Evolutionary conservation across 1,284 basidiomycete species (phyloP).

Genomic region (Rhodotorula sp.): DNA sequence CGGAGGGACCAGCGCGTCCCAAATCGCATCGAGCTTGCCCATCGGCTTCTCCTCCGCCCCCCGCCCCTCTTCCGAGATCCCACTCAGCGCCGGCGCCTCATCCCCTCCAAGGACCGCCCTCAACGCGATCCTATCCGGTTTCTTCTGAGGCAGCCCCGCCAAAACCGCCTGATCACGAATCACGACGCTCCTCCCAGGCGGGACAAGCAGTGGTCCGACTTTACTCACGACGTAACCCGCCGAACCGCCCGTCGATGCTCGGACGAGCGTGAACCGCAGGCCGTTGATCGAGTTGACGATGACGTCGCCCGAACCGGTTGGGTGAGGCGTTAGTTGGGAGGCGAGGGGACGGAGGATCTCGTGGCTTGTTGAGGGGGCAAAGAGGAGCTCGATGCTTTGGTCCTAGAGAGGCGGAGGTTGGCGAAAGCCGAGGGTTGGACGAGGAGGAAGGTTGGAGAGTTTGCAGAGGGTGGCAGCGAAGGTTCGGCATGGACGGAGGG

Average conservation of each 20-base stretch:
- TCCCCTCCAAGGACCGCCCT: neutral
- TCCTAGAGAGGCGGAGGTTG: conserved; percentile 23
- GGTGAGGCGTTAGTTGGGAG: conserved; percentile 8
- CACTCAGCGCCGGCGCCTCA: neutral
- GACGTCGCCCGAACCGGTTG: conserved; percentile 19
- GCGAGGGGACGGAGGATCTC: conserved; percentile 19
- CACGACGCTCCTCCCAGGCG: conserved; percentile 29
- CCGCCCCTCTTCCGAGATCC: neutral
- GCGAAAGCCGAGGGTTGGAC: no score
- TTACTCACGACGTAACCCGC: conserved; percentile 37
- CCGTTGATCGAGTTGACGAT: conserved; percentile 34
- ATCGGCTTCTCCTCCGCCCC: neutral
- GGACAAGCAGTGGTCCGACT: conserved; percentile 35
- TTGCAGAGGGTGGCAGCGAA: neutral
- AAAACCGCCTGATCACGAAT: conserved; percentile 40
- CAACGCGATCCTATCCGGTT: conserved; percentile 18
- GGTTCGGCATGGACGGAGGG: neutral
- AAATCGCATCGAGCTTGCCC: neutral
- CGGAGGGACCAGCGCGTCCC: neutral
- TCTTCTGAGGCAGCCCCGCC: conserved; percentile 3
- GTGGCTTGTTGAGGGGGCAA: conserved; percentile 22
- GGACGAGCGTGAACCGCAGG: conserved; percentile 35
- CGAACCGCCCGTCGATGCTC: conserved; percentile 9
- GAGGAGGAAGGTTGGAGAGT: neutral
- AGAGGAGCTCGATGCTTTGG: conserved; percentile 40